Conservation (phyloP, 371 early-diverging fungal species). For the Syncephalastrum contaminatum region DNA sequence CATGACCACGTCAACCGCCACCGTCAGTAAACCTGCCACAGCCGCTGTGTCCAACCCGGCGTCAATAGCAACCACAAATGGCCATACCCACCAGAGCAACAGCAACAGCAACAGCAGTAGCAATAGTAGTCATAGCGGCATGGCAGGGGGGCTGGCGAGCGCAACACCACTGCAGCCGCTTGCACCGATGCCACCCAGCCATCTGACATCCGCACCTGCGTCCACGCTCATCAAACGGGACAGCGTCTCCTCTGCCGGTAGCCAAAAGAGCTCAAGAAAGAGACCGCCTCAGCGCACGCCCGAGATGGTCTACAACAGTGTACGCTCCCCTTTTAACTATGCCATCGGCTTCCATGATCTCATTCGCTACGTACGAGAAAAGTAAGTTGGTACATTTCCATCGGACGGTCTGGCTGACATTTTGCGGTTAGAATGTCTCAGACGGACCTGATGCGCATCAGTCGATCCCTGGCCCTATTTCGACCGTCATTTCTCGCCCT, state of each 20-base stretch:
- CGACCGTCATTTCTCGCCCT: conserved; percentile 91
- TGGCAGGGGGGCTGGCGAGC: conserved; percentile 4
- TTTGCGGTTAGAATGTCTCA: conserved; percentile 69
- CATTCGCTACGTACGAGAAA: conserved; percentile 72
- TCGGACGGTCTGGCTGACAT: not conserved
- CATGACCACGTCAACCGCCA: conserved; percentile 2
- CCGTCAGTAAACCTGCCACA: not conserved
- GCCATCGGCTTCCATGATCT: conserved; percentile 88
- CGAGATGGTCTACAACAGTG: conserved; percentile 17
- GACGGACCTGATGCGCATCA: conserved; percentile 84
- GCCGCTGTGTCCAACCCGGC: not conserved
- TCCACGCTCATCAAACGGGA: conserved; percentile 1
- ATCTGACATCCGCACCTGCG: conserved; percentile 4
- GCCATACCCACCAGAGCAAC: not conserved
- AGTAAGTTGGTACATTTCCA: conserved; percentile 35
- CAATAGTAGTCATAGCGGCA: not conserved
- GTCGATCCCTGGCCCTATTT: conserved; percentile 82
- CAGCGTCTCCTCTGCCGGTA: conserved; percentile 12
- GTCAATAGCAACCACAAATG: not conserved
- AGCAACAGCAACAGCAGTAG: not conserved
- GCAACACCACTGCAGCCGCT: conserved; percentile 5
- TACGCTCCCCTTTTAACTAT: conserved; percentile 73
- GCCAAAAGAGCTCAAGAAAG: not conserved
- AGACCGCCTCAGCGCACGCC: conserved; percentile 10
- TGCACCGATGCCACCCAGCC: conserved; percentile 2